phyloP scores from a whole-genome alignment of 352 stramenopile genomes.

The Blastocystis hominis region DNA sequence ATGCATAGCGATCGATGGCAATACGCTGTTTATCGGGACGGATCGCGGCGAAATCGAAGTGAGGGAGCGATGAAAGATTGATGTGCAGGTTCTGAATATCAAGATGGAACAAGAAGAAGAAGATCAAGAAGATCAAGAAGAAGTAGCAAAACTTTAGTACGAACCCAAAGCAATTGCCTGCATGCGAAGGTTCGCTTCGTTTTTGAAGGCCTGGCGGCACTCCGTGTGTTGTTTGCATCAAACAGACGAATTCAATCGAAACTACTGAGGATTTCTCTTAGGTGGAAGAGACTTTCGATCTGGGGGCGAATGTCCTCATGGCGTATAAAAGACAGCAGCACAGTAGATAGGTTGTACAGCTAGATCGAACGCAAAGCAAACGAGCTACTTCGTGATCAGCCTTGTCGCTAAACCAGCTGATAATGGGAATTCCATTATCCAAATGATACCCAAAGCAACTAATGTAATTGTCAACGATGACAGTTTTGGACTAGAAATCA shows the following conservation, averaged over 20 bases:
- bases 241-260: slow-evolving; percentile 2
- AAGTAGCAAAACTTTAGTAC: neutral
- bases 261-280: neutral
- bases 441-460: slow-evolving; percentile 53
- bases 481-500: slow-evolving; percentile 45
- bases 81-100: neutral
- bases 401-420: slow-evolving; percentile 53
- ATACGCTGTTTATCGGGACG: neutral
- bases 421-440: slow-evolving; percentile 58
- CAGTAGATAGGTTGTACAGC: slow-evolving; percentile 49
- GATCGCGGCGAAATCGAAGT: neutral
- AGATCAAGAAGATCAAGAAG: neutral
- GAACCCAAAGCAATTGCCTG: neutral
- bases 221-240: neutral
- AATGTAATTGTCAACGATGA: slow-evolving; percentile 53
- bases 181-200: too few relatives aligned
- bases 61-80: neutral
- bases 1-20: neutral
- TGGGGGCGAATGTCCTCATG: slow-evolving; percentile 8
- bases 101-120: neutral
- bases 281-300: slow-evolving; percentile 31
- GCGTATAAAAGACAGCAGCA: slow-evolving; percentile 1
- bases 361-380: neutral
- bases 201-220: too few relatives aligned
- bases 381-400: slow-evolving; percentile 22